phyloP scores from a whole-genome alignment of 495 filamentous ascomycete species.

The Aspergillus sclerotiicarbonarius region DNA sequence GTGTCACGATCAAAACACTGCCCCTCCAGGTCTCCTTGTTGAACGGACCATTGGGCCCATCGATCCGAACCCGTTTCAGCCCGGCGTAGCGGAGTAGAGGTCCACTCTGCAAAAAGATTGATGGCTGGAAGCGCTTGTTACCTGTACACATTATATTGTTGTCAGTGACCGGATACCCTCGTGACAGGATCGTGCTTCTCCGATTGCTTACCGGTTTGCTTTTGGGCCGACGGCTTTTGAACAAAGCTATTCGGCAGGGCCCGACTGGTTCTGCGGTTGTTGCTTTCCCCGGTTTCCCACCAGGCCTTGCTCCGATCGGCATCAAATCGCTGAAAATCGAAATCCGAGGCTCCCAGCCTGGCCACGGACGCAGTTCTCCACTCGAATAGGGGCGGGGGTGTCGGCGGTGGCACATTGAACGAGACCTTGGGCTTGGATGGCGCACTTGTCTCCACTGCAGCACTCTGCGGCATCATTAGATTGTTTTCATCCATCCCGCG shows the following conservation, averaged over 20 bases:
- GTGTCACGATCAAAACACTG: slow-evolving; percentile 89
- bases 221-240: slow-evolving; percentile 38
- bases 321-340: slow-evolving; percentile 44
- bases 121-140: slow-evolving; percentile 74
- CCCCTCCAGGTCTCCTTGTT: slow-evolving; percentile 87
- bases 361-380: slow-evolving; percentile 42
- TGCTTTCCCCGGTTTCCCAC: slow-evolving; percentile 41
- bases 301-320: slow-evolving; percentile 43
- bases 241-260: slow-evolving; percentile 38
- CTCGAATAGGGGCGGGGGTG: slow-evolving; percentile 44
- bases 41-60: slow-evolving; percentile 35
- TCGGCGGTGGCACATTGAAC: slow-evolving; percentile 48
- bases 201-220: slow-evolving; percentile 31
- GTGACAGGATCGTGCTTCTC: neutral
- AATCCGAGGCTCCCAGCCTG: slow-evolving; percentile 35
- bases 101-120: slow-evolving; percentile 82
- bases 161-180: slow-evolving; percentile 17
- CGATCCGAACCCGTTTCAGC: slow-evolving; percentile 46
- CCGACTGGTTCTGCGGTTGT: slow-evolving; percentile 41
- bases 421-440: slow-evolving; percentile 45
- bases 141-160: slow-evolving; percentile 30
- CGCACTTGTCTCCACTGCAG: slow-evolving; percentile 22
- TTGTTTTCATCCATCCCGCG: slow-evolving; percentile 20
- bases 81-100: slow-evolving; percentile 88
- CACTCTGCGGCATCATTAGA: slow-evolving; percentile 17